phyloP scores from a whole-genome alignment of 2,329 filamentous ascomycete genomes.

The Aspergillus ochraceoroseus region DNA sequence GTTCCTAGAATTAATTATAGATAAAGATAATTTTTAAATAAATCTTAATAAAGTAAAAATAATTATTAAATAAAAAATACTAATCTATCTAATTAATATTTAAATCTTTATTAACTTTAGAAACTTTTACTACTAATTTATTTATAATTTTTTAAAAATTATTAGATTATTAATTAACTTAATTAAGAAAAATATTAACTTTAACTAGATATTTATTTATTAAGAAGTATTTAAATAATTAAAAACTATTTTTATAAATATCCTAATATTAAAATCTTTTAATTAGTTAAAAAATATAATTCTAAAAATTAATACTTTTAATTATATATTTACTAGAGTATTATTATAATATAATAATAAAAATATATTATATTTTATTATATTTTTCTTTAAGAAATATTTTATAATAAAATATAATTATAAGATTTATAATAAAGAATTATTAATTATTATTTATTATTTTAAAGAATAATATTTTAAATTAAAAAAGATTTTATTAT shows the following conservation, averaged over 20 bases:
- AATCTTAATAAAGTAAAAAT: background rate
- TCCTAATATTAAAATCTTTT: background rate
- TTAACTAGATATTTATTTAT: background rate
- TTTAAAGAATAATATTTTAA: too few species aligned
- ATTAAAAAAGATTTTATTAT: background rate
- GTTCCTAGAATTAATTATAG: too few species aligned
- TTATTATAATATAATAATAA: too few species aligned
- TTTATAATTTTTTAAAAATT: background rate
- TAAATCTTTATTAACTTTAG: constrained; percentile 5
- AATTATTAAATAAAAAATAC: background rate
- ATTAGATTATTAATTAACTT: background rate
- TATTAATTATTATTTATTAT: too few species aligned
- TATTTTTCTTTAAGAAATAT: background rate
- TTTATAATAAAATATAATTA: background rate
- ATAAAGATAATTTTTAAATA: too few species aligned
- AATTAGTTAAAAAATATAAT: too few species aligned
- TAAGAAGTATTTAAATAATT: constrained; percentile 2
- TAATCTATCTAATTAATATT: constrained; percentile 1
- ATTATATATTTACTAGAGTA: background rate
- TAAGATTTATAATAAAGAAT: background rate
- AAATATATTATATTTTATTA: background rate
- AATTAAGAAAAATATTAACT: background rate
- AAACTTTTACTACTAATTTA: background rate
- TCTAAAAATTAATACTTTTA: background rate
- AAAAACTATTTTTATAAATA: constrained; percentile 1